Base-by-base conservation (phyloP, 345 rosid species). In the Lepidium didymum region DNA sequence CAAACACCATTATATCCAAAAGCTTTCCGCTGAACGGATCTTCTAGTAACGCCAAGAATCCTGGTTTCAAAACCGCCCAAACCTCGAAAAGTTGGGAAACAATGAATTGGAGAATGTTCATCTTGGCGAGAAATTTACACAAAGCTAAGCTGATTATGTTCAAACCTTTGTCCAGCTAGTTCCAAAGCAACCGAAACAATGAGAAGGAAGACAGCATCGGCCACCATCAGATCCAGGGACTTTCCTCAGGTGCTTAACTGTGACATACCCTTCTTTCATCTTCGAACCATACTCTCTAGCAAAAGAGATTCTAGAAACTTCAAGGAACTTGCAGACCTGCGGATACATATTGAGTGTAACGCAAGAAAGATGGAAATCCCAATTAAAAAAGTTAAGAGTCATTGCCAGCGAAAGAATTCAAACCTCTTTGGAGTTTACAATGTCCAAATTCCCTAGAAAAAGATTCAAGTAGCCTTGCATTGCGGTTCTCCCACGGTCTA, bases 61-160 rank as follows among this genome's bases (percentile, higher is more conserved):
- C 98, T 1, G 97, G 91, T 77, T 93, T 93, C 50, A 93, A 74
- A 75, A 90, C 96, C 44, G 96, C 94, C 98, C 98, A 93, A 27
- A 93, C 88, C 98, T 92, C n/a, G 31, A 75, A 66, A 40, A 21
- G 2, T 23, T 23, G 7, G 1, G 19, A 33, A 35, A 33, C 33
- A 35, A 29, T 16, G 8, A 33, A 14, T 3, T 4, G 18, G 18
- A 51, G 6, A 27, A 59, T n/a, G 21, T 43, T 51, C 67, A 2
- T 42, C 55, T 35, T 1, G 7, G 13, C 6, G 10, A 55, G 27
- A 63, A 16, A 6, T 59, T 27, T 7, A n/a, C 47, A 27, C 7
- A 52, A 25, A 59, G 11, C 40, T 3, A 13, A 25, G 38, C 51
- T 47, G 19, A 13, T 2, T 59, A 29, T 47, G 40, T 29, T 58